A percentile compares a stretch with the other conserved stretches of the same genome.
Evolutionary conservation across 768 basidiomycete species (phyloP).

Genomic region (Crepidotus variabilis): DNA sequence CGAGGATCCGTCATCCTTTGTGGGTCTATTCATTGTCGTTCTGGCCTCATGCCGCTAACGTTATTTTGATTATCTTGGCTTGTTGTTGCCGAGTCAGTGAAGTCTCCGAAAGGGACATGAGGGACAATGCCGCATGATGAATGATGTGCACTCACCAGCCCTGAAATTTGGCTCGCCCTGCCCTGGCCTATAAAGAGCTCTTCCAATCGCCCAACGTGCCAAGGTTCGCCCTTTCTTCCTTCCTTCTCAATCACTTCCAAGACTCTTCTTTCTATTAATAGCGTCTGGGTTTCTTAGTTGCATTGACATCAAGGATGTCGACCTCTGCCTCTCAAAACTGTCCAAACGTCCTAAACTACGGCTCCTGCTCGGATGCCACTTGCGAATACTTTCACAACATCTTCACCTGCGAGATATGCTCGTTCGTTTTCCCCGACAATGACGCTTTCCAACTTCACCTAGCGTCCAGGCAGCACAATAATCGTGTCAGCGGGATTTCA

Average conservation of each 20-base stretch:
- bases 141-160: background rate
- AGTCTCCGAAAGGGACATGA: background rate
- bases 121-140: background rate
- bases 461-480: constrained; percentile 23
- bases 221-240: background rate
- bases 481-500: constrained; percentile 19
- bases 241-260: background rate
- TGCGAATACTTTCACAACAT: constrained; percentile 35
- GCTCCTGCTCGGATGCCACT: constrained; percentile 26
- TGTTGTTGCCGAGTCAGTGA: background rate
- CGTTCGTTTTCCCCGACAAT: constrained; percentile 24
- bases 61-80: background rate
- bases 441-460: constrained; percentile 25
- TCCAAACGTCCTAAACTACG: constrained; percentile 29
- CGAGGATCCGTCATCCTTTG: background rate
- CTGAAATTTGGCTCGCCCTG: background rate
- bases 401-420: constrained; percentile 34
- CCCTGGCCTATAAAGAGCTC: no score
- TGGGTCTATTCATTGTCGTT: background rate
- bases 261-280: no score
- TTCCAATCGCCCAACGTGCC: no score
- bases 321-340: constrained; percentile 23
- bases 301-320: no score
- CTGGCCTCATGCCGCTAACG: background rate
- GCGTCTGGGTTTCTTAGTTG: no score